phyloP scores from a whole-genome alignment of 2,329 filamentous ascomycete genomes.

The Aspergillus clavatus region DNA sequence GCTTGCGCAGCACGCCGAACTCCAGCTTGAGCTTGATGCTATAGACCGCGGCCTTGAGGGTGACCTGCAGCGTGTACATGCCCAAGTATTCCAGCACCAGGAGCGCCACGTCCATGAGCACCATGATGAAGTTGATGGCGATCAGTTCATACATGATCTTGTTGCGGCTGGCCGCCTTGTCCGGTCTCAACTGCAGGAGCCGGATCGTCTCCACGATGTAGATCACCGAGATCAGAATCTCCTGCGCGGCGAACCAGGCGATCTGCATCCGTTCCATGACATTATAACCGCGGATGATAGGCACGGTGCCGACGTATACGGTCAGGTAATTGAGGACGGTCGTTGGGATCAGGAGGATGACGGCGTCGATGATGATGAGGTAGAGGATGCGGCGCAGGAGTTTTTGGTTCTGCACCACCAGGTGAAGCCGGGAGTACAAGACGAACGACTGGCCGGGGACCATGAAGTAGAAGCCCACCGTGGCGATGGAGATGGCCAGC shows the following conservation, averaged over 20 bases:
- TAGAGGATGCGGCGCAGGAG: constrained; percentile 48
- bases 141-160: constrained; percentile 47
- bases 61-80: constrained; percentile 42
- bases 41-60: constrained; percentile 44
- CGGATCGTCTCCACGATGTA: constrained; percentile 52
- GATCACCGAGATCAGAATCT: constrained; percentile 45
- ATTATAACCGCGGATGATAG: constrained; percentile 37
- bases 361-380: constrained; percentile 54
- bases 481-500: constrained; percentile 38
- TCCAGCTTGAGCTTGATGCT: constrained; percentile 49
- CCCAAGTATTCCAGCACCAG: constrained; percentile 42
- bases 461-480: constrained; percentile 55
- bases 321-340: constrained; percentile 51
- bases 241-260: constrained; percentile 42
- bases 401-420: constrained; percentile 49
- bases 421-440: constrained; percentile 58
- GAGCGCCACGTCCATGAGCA: constrained; percentile 43
- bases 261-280: constrained; percentile 42
- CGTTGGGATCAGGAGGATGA: constrained; percentile 51
- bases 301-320: constrained; percentile 19
- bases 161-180: constrained; percentile 32
- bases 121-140: constrained; percentile 46
- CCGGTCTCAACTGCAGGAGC: constrained; percentile 34
- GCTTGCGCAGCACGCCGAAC: constrained; percentile 44
- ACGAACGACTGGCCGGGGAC: constrained; percentile 60